phyloP scores from a whole-genome alignment of 179 eudicot species.

The Beta macrorhiza region DNA sequence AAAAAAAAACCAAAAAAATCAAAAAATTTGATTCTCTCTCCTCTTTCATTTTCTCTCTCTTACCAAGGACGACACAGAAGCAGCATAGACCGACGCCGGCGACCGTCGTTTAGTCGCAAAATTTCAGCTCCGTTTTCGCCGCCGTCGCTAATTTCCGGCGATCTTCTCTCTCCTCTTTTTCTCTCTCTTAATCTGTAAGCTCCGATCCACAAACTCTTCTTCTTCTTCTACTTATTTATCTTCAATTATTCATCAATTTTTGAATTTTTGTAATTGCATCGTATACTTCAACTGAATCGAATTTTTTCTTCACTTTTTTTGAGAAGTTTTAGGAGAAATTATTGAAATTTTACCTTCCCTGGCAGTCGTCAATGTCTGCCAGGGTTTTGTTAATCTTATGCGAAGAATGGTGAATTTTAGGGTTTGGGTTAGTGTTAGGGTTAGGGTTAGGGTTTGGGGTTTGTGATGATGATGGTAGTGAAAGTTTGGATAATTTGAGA shows the following conservation, averaged over 20 bases:
- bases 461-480: constrained; percentile 16
- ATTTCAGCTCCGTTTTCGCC: too few species aligned
- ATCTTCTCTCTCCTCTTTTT: neutral
- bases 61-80: constrained; percentile 15
- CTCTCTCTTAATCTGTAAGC: constrained; percentile 28
- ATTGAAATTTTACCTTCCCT: constrained; percentile 13
- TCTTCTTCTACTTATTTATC: neutral
- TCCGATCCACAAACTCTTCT: constrained; percentile 25
- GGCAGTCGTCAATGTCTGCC: constrained; percentile 29
- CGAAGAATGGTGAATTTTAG: constrained; percentile 22
- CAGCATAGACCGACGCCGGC: constrained; percentile 15
- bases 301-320: neutral
- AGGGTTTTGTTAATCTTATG: constrained; percentile 25
- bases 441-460: constrained; percentile 35
- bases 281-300: neutral
- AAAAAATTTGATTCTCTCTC: constrained; percentile 13
- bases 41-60: constrained; percentile 13
- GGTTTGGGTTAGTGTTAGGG: constrained; percentile 29
- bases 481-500: constrained; percentile 13
- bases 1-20: constrained; percentile 5
- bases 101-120: constrained; percentile 19
- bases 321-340: neutral
- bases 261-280: neutral
- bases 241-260: neutral
- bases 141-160: constrained; percentile 1